Evolutionary conservation across 2,329 filamentous ascomycete genomes (phyloP), one percentile per base, ranked within the genome.

Genomic region (Fusarium caatingaense): DNA sequence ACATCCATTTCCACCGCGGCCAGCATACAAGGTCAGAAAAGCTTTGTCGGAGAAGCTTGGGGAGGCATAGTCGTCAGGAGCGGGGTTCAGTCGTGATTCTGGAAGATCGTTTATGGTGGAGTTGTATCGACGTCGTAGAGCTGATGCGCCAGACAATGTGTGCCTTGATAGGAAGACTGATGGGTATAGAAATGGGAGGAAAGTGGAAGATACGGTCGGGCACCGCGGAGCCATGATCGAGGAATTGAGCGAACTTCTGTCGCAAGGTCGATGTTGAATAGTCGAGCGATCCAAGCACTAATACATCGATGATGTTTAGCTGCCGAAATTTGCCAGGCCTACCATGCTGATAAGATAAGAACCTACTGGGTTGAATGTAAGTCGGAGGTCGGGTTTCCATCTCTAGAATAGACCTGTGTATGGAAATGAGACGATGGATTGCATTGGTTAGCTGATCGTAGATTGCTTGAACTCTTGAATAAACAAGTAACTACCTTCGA

Each of bases 11-110:
- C 96, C 96, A 27, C 96, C 96, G 4, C 85, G 82, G 11, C 96
- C 96, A 20, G 94, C 92, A 73, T 92, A 87, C 5, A 98, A 80
- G 0, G 88, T 92, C 28, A 98, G 81, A 10, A 88, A 88, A 58
- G 94, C 94, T 78, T 93, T 92, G 81, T 99, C 96, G 59, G 93
- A 91, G 77, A 99, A 99, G 46, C 91, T 91, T 6, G 93, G 89
- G 32, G 90, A 85, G 18, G 92, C 88, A 80, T 97, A 98, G 79
- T 97, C 93, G 75, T 93, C 91, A 0, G 94, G 93, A 1, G 88
- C 78, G 4, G 95, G 95, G 78, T 97, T 92, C 21, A 98, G 87
- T 68, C 91, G 91, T 8, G 88, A 86, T 44, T 79, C 76, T 28
- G 82, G 80, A 15, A 84, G 77, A 48, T 78, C 74, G 68, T 81